A percentile compares a stretch with the other conserved stretches of the same genome.
Conservation (phyloP, 2,329 filamentous ascomycete species). For the Aspergillus costaricaensis region DNA sequence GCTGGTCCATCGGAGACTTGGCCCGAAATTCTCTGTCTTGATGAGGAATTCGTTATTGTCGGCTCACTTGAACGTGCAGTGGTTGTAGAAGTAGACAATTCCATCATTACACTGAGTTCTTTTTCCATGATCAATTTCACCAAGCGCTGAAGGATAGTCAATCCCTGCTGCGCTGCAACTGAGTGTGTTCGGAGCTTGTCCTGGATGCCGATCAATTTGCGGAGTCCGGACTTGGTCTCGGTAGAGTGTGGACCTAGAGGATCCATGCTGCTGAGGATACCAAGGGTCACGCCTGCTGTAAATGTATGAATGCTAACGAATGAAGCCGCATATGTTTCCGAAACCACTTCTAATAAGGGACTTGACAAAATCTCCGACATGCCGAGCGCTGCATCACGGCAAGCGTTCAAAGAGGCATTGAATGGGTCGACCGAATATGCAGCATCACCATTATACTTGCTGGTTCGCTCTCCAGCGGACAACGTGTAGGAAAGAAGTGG, state of each 20-base stretch:
- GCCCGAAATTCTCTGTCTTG: neutral
- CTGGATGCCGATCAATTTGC: slow-evolving; percentile 23
- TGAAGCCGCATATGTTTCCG: slow-evolving; percentile 27
- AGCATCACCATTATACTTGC: too few species aligned
- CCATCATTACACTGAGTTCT: slow-evolving; percentile 24
- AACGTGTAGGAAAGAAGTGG: slow-evolving; percentile 27
- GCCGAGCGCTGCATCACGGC: slow-evolving; percentile 24
- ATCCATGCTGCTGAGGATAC: slow-evolving; percentile 27
- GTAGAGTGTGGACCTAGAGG: slow-evolving; percentile 20
- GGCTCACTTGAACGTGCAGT: neutral
- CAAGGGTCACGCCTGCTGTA: slow-evolving; percentile 26
- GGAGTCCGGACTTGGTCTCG: slow-evolving; percentile 23
- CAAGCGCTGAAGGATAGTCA: slow-evolving; percentile 24
- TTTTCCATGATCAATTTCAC: slow-evolving; percentile 25
- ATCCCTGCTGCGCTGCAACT: slow-evolving; percentile 21
- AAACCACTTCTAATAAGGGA: slow-evolving; percentile 18
- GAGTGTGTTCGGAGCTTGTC: slow-evolving; percentile 19
- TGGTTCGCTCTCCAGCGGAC: neutral
- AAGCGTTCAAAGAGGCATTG: slow-evolving; percentile 13
- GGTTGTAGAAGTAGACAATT: neutral
- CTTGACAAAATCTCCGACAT: slow-evolving; percentile 17
- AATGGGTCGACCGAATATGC: slow-evolving; percentile 4
- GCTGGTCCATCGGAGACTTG: neutral
- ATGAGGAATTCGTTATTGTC: neutral
- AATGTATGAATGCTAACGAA: slow-evolving; percentile 31